A percentile compares a stretch with the other conserved stretches of the same genome.
Conservation (phyloP, 2,329 filamentous ascomycete species). For the Fusarium nisikadoi region DNA sequence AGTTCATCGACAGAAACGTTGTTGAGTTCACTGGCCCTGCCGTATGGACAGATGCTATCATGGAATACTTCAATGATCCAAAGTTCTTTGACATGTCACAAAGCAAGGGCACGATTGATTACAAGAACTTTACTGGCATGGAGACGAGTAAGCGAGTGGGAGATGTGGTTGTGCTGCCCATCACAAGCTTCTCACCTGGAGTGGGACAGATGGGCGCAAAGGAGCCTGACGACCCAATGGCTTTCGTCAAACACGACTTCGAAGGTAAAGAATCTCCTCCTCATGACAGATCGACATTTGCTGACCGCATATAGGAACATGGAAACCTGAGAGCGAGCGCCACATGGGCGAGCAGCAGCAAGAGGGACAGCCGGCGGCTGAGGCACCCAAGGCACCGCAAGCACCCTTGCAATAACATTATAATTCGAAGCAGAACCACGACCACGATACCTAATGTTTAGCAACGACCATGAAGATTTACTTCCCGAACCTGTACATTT, state of each 20-base stretch:
- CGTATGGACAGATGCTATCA: constrained; percentile 92
- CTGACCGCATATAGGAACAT: constrained; percentile 65
- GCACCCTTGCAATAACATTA: constrained; percentile 35
- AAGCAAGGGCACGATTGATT: constrained; percentile 80
- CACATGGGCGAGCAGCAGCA: constrained; percentile 68
- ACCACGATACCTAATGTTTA: constrained; percentile 41
- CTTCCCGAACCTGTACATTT: constrained; percentile 46
- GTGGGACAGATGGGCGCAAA: constrained; percentile 92
- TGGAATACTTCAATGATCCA: constrained; percentile 92
- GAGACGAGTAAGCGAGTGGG: constrained; percentile 85
- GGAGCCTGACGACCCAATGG: constrained; percentile 91
- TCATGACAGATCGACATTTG: not conserved
- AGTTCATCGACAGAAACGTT: constrained; percentile 73
- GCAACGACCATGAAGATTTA: constrained; percentile 42
- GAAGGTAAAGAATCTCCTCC: constrained; percentile 71
- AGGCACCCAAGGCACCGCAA: constrained; percentile 39
- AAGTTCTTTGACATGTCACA: constrained; percentile 85
- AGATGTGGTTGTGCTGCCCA: constrained; percentile 92
- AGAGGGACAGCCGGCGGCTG: constrained; percentile 30
- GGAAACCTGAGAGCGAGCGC: constrained; percentile 78
- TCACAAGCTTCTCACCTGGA: constrained; percentile 96
- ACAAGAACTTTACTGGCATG: constrained; percentile 90
- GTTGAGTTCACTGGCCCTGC: constrained; percentile 96
- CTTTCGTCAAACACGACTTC: constrained; percentile 97
- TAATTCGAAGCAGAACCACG: constrained; percentile 12